These are phyloP conservation scores for Malassezia restricta DNA, from an alignment of 1,284 basidiomycete species.

Conservation along the genomic window DNA sequence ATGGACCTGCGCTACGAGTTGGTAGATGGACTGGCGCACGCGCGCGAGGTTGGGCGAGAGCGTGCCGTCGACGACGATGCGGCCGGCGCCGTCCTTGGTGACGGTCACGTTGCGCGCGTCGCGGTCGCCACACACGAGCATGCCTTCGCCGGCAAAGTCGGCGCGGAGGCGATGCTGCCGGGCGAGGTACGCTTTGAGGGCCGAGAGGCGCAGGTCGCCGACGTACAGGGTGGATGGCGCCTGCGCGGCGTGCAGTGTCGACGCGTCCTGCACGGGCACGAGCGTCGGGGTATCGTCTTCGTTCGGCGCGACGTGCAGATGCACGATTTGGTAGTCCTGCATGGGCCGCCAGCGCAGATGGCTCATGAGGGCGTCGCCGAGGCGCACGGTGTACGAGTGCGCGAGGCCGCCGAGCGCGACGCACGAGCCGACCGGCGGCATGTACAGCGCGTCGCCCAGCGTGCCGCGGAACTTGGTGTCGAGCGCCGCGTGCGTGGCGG, in stretches of 20 bases:
- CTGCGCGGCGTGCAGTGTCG: background rate
- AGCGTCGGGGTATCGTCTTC: conserved; percentile 58
- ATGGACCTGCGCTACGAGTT: conserved; percentile 29
- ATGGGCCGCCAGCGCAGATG: conserved; percentile 83
- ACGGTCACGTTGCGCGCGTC: conserved; percentile 30
- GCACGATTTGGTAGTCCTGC: conserved; percentile 91
- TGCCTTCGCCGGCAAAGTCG: conserved; percentile 44
- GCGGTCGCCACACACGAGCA: conserved; percentile 29
- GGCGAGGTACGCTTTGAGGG: conserved; percentile 27
- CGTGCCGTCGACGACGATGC: conserved; percentile 42
- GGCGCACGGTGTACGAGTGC: conserved; percentile 79
- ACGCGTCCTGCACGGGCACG: background rate
- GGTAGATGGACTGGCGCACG: conserved; percentile 34
- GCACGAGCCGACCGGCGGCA: conserved; percentile 61
- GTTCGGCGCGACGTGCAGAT: conserved; percentile 70
- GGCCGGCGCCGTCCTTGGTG: conserved; percentile 25
- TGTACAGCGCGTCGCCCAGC: conserved; percentile 61
- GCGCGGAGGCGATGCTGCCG: conserved; percentile 25
- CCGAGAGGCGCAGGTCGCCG: conserved; percentile 41
- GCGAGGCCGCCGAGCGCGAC: conserved; percentile 89
- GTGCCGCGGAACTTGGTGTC: conserved; percentile 48
- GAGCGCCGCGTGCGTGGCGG: conserved; percentile 18
- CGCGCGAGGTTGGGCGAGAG: conserved; percentile 20
- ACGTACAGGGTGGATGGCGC: conserved; percentile 34
- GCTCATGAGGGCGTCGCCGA: conserved; percentile 73